A percentile compares a stretch with the other conserved stretches of the same genome.
These are phyloP conservation scores for Fusarium sp. DNA, from an alignment of 2,329 filamentous ascomycete genomes.

Conservation along the genomic window DNA sequence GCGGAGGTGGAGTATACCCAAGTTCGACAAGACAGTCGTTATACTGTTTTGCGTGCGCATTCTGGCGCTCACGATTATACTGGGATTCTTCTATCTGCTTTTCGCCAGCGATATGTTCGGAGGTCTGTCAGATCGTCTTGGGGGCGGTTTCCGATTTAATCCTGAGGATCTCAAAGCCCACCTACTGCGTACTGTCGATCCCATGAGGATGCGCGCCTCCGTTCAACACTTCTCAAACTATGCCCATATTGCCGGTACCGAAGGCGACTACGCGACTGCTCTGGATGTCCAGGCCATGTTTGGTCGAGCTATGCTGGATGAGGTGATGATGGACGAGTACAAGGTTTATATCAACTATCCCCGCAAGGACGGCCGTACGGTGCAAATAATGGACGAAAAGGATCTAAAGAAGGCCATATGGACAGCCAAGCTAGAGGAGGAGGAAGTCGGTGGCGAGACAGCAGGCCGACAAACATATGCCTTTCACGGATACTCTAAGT, in stretches of 20 bases:
- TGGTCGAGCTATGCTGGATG: constrained; percentile 75
- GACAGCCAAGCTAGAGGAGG: constrained; percentile 87
- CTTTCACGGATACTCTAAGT: constrained; percentile 91
- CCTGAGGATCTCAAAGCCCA: constrained; percentile 83
- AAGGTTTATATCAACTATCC: constrained; percentile 95
- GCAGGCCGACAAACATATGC: constrained; percentile 75
- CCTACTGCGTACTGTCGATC: constrained; percentile 78
- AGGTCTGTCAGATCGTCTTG: constrained; percentile 69
- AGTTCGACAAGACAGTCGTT: constrained; percentile 56
- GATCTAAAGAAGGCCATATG: constrained; percentile 69
- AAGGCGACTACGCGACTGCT: constrained; percentile 88
- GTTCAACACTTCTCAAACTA: constrained; percentile 82
- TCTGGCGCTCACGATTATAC: constrained; percentile 78
- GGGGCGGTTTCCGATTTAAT: constrained; percentile 77
- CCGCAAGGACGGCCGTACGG: constrained; percentile 76
- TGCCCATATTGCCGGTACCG: constrained; percentile 92
- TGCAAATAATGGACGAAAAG: constrained; percentile 80
- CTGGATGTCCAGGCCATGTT: constrained; percentile 87
- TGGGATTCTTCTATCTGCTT: constrained; percentile 83
- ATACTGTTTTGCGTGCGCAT: constrained; percentile 77
- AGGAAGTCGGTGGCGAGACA: constrained; percentile 70
- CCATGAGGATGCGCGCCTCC: constrained; percentile 75
- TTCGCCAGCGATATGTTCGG: constrained; percentile 88
- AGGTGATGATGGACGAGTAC: constrained; percentile 81
- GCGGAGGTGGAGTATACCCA: constrained; percentile 48